Conservation (phyloP, 2,329 filamentous ascomycete species). For the Penicillium italicum region DNA sequence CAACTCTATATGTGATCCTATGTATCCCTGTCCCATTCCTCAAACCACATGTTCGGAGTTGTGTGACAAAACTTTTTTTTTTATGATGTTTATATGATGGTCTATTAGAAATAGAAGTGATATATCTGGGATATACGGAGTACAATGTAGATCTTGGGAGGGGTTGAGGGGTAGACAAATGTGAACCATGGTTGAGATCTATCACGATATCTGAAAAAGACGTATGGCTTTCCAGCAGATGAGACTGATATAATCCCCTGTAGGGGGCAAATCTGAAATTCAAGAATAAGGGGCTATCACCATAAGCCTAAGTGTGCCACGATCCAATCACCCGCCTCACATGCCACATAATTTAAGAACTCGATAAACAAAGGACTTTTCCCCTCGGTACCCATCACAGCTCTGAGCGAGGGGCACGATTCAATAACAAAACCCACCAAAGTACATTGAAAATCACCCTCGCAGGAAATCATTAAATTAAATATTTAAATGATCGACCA, state of each 20-base stretch:
- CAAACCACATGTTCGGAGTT: slow-evolving; percentile 12
- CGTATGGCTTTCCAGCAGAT: background rate
- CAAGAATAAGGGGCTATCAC: slow-evolving; percentile 4
- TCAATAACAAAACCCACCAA: background rate
- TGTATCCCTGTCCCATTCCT: slow-evolving; percentile 25
- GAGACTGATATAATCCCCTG: slow-evolving; percentile 1
- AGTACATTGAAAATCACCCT: slow-evolving; percentile 2
- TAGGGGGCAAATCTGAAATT: background rate
- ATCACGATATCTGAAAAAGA: background rate
- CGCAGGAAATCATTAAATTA: background rate
- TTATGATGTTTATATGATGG: too few species aligned
- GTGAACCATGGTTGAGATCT: slow-evolving; percentile 22
- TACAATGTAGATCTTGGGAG: background rate
- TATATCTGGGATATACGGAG: background rate
- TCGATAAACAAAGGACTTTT: slow-evolving; percentile 15
- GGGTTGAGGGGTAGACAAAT: slow-evolving; percentile 13
- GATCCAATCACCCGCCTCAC: slow-evolving; percentile 25
- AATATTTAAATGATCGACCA: slow-evolving; percentile 4
- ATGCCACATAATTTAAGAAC: slow-evolving; percentile 23
- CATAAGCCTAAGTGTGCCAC: slow-evolving; percentile 16
- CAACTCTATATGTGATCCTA: slow-evolving; percentile 2
- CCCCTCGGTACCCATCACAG: slow-evolving; percentile 1
- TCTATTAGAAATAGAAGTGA: background rate
- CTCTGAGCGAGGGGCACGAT: slow-evolving; percentile 6
- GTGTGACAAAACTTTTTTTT: slow-evolving; percentile 12